Evolutionary conservation across 331 rosid genomes (phyloP), one percentile per base, ranked within the genome.

Genomic region (Quercus phellos): DNA sequence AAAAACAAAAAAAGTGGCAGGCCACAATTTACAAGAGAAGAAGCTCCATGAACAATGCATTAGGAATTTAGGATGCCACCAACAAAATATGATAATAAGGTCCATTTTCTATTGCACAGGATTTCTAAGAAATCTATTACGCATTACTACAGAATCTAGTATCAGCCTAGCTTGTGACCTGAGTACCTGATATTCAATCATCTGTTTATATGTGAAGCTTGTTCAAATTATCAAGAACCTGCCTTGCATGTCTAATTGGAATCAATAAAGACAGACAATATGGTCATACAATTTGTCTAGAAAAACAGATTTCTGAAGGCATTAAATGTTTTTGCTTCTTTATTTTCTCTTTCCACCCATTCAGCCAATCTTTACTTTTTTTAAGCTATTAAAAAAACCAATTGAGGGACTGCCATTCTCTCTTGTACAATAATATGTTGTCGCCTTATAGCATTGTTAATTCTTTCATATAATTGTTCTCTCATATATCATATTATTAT

Each of bases 1-100:
- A 83, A 70, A 55, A 51, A 17, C 51, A 83, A 70, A 55, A 51
- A 56, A 74, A 58, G 17, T 46, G 64, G 24, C 17, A 10, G 64
- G 64, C 64, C 64, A 58, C 13, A 22, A 58, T 58, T 22, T 10
- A 58, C 29, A 9, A 22, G 4, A 58, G 64, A 27, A 58, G 29
- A 56, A 56, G 63, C 63, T 11, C 12, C 5, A 24, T 10, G 32
- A 4, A 58, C 64, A 2, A 58, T 58, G 64, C 64, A 58, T 22
- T 19, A 10, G 26, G 64, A 58, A 21, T 27, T 10, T 19, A 22
- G 12, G 64, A 58, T 22, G 64, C 30, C 64, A 21, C 32, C 30
- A 58, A 58, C 14, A 8, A 21, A 19, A 19, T 9, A 19, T 12
- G 17, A 19, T 8, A 56, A 21, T 11, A 38, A 21, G 27, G 27